These are phyloP conservation scores for Irpex rosettiformis DNA, from an alignment of 1,284 basidiomycete genomes.

Conservation along the genomic window DNA sequence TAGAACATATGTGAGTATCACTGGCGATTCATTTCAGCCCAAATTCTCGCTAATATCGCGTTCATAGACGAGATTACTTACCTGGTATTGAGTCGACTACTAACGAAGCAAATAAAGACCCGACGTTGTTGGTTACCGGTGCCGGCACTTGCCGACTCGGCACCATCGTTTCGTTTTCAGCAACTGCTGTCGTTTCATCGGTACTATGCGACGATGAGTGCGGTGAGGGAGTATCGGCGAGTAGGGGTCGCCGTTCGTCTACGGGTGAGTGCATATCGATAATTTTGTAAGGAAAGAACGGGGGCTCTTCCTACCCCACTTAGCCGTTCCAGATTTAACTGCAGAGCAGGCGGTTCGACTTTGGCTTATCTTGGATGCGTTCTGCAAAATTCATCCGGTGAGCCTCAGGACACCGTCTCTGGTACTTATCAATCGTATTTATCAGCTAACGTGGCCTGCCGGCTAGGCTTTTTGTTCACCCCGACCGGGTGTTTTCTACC, in stretches of 20 bases:
- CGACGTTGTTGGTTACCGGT: slow-evolving; percentile 15
- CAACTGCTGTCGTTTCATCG: slow-evolving; percentile 11
- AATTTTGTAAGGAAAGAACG: neutral
- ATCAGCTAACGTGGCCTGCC: neutral
- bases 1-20: slow-evolving; percentile 50
- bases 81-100: slow-evolving; percentile 55
- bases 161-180: slow-evolving; percentile 4
- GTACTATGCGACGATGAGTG: slow-evolving; percentile 6
- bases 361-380: neutral
- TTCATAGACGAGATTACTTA: slow-evolving; percentile 22
- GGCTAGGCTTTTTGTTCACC: neutral
- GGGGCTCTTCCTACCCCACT: neutral
- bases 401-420: neutral
- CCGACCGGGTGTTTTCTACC: neutral
- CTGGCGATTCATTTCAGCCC: slow-evolving; percentile 9
- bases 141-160: neutral
- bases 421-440: neutral
- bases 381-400: neutral
- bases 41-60: no score
- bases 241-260: slow-evolving; percentile 22
- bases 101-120: slow-evolving; percentile 42
- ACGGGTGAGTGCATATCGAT: neutral
- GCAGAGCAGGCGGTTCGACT: neutral
- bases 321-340: neutral
- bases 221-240: slow-evolving; percentile 3